A percentile compares a stretch with the other conserved stretches of the same genome.
These are phyloP conservation scores for Melaleuca quinquenervia DNA, from an alignment of 345 rosid genomes.

Conservation along the genomic window DNA sequence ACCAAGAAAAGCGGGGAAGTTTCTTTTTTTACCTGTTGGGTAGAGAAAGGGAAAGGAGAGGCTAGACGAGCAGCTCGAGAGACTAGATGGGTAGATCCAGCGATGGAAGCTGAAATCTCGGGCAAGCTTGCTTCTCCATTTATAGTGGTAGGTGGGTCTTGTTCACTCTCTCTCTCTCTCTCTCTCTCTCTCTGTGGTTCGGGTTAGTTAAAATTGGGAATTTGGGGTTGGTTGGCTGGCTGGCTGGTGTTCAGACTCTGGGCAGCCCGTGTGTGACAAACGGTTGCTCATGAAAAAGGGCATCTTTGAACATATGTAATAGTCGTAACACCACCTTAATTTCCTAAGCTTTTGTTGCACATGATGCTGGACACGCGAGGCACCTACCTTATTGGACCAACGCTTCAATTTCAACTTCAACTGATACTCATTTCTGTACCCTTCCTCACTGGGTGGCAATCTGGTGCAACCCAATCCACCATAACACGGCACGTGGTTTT, in stretches of 20 bases:
- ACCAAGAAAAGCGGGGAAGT: not conserved
- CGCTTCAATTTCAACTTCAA: not conserved
- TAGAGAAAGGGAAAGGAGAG: not conserved
- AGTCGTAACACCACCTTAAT: not conserved
- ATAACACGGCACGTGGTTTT: not conserved
- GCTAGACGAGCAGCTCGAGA: not conserved
- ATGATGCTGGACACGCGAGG: conserved; percentile 1
- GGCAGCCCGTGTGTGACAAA: not conserved
- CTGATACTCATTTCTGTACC: not conserved
- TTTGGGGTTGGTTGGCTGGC: not conserved
- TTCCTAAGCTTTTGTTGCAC: not conserved
- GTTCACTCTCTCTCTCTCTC: not conserved
- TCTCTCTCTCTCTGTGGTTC: not conserved
- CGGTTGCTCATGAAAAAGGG: not conserved
- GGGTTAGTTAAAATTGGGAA: not conserved
- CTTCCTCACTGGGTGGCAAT: not conserved
- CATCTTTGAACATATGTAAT: not conserved
- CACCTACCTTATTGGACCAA: conserved; percentile 8
- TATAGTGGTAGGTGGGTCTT: not conserved
- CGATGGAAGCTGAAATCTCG: not conserved
- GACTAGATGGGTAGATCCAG: not conserved
- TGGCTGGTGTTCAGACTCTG: not conserved
- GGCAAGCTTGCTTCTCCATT: not conserved
- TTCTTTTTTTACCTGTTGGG: not conserved
- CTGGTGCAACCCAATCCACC: not conserved